Evolutionary conservation across 352 stramenopile genomes (phyloP).

Genomic region (Phytophthora sp.): DNA sequence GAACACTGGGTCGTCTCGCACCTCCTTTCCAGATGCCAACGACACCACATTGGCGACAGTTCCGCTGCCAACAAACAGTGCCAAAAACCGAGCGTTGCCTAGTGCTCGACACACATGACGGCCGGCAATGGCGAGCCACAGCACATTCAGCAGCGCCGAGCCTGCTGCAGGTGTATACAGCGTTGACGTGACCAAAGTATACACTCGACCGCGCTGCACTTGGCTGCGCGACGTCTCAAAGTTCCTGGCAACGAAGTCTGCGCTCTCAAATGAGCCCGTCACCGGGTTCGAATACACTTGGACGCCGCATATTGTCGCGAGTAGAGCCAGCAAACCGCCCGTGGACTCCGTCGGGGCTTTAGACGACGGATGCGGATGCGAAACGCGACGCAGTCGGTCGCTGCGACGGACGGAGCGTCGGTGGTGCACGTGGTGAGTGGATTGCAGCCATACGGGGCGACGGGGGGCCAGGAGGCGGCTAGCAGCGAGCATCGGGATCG

Average conservation of each 20-base stretch:
- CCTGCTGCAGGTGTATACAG: slow-evolving; percentile 8
- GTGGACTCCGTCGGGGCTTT: slow-evolving; percentile 3
- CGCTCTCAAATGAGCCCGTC: slow-evolving; percentile 2
- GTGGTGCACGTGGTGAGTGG: neutral
- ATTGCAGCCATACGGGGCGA: slow-evolving; percentile 2
- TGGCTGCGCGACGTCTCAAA: slow-evolving; percentile 13
- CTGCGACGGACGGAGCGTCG: neutral
- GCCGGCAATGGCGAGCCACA: slow-evolving; percentile 17
- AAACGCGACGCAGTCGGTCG: neutral
- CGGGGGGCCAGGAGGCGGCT: neutral
- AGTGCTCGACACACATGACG: slow-evolving; percentile 24
- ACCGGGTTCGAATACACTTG: slow-evolving; percentile 11
- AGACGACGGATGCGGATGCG: neutral
- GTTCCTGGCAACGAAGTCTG: slow-evolving; percentile 12
- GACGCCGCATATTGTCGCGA: slow-evolving; percentile 10
- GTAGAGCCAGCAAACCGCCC: neutral
- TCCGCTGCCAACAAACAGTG: slow-evolving; percentile 16
- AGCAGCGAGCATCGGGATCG: slow-evolving; percentile 8
- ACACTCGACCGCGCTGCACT: slow-evolving; percentile 1
- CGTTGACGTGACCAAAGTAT: slow-evolving; percentile 28
- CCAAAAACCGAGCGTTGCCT: slow-evolving; percentile 17
- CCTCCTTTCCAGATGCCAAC: neutral
- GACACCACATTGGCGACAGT: slow-evolving; percentile 17
- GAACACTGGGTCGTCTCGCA: slow-evolving; percentile 1
- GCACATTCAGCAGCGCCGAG: slow-evolving; percentile 4